A percentile compares a stretch with the other conserved stretches of the same genome.
These are phyloP conservation scores for Rubroshorea leprosula DNA, from an alignment of 345 rosid genomes.

Conservation along the genomic window DNA sequence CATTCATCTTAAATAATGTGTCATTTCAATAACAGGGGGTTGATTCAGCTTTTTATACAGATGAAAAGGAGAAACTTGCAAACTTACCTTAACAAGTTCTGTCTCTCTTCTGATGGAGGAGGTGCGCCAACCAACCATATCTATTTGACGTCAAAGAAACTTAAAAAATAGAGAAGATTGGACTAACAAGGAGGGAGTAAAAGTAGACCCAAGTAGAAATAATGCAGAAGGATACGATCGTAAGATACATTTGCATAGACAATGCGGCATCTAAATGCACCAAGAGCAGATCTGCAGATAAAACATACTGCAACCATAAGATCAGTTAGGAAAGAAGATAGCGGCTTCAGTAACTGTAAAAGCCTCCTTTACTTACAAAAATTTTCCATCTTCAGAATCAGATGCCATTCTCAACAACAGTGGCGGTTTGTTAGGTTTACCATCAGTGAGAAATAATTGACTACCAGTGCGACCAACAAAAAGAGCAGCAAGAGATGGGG, in stretches of 20 bases:
- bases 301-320: constrained; percentile 11
- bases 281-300: constrained; percentile 63
- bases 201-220: constrained; percentile 4
- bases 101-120: constrained; percentile 92
- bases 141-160: constrained; percentile 51
- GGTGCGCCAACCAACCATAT: constrained; percentile 99
- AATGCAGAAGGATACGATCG: constrained; percentile 74
- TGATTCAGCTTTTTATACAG: too few species aligned
- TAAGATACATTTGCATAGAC: constrained; percentile 91
- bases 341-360: constrained; percentile 7
- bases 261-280: constrained; percentile 67
- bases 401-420: constrained; percentile 91
- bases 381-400: constrained; percentile 65
- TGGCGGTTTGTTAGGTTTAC: constrained; percentile 74
- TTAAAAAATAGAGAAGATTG: constrained; percentile 4
- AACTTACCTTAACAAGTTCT: constrained; percentile 74
- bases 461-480: constrained; percentile 79
- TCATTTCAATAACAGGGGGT: too few species aligned
- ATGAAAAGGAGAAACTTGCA: background rate
- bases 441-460: constrained; percentile 84
- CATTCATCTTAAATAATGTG: too few species aligned
- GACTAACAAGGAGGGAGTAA: constrained; percentile 7
- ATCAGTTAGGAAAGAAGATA: constrained; percentile 7
- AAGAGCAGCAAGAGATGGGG: constrained; percentile 74
- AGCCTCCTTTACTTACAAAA: constrained; percentile 47